Percentiles rank a stretch among this genome's conserved stretches.
Conservation (phyloP, 164 flowering plant species). For the Liquidambar formosana region DNA sequence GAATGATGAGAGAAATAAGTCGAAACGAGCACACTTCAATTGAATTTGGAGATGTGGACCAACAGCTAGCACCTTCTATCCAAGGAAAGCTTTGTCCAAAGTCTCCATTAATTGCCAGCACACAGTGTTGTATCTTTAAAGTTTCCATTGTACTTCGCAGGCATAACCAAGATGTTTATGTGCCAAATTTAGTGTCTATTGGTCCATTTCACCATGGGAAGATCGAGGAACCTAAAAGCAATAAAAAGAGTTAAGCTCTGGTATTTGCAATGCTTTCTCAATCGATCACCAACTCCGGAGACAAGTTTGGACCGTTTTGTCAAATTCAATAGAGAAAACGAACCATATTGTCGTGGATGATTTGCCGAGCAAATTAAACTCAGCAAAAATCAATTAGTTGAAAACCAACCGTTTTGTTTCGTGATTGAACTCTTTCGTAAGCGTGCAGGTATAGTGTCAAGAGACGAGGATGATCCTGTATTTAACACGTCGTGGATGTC, state of each 20-base stretch:
- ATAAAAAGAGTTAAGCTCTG: slow-evolving; percentile 3
- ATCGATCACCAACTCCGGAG: background rate
- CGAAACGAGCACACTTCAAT: too few relatives aligned
- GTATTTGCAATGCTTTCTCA: background rate
- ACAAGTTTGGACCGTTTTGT: slow-evolving; percentile 1
- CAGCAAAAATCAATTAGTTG: slow-evolving; percentile 1
- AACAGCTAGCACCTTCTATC: too few relatives aligned
- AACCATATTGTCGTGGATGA: slow-evolving; percentile 6
- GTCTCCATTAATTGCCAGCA: too few relatives aligned
- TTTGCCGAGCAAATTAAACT: slow-evolving; percentile 16
- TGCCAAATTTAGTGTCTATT: too few relatives aligned
- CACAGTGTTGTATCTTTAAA: too few relatives aligned
- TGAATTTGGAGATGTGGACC: too few relatives aligned
- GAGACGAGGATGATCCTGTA: slow-evolving; percentile 17
- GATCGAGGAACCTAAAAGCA: too few relatives aligned
- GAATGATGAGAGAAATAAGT: too few relatives aligned
- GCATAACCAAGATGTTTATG: too few relatives aligned
- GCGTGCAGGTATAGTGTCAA: background rate
- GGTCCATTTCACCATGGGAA: too few relatives aligned
- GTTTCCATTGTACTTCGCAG: too few relatives aligned
- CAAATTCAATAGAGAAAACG: slow-evolving; percentile 6
- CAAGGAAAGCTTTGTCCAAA: too few relatives aligned
- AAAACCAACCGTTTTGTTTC: slow-evolving; percentile 23
- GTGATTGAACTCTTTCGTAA: slow-evolving; percentile 22
- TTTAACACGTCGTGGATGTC: slow-evolving; percentile 13